Evolutionary conservation across 2,329 filamentous ascomycete species (phyloP).

Genomic region (Metarhizium brunneum): DNA sequence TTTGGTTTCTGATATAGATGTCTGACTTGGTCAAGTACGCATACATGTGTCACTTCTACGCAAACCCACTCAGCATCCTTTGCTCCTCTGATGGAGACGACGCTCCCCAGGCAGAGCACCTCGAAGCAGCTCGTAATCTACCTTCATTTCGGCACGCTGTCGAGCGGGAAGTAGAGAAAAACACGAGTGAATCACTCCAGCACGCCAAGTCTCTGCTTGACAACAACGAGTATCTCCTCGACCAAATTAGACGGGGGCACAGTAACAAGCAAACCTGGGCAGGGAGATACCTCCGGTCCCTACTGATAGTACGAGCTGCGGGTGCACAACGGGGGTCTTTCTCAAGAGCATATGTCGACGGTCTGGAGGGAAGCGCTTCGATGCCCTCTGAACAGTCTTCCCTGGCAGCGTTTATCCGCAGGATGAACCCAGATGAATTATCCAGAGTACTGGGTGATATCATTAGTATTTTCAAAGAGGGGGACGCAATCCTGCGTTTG

Average conservation of each 20-base stretch:
- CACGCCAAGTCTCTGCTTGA: slow-evolving; percentile 41
- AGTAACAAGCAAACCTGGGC: slow-evolving; percentile 25
- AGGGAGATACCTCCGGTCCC: slow-evolving; percentile 36
- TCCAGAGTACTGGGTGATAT: slow-evolving; percentile 16
- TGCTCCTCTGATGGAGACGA: slow-evolving; percentile 24
- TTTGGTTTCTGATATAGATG: background rate
- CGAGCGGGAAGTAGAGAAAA: slow-evolving; percentile 36
- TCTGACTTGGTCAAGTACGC: slow-evolving; percentile 48
- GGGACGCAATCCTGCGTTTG: slow-evolving; percentile 28
- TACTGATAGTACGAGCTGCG: slow-evolving; percentile 35
- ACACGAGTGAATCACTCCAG: slow-evolving; percentile 33
- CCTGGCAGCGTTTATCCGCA: slow-evolving; percentile 49
- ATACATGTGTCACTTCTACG: slow-evolving; percentile 81
- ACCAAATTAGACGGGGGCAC: slow-evolving; percentile 25
- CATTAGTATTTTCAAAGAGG: slow-evolving; percentile 21
- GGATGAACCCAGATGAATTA: slow-evolving; percentile 33
- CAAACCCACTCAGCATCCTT: slow-evolving; percentile 63
- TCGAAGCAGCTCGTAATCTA: slow-evolving; percentile 58
- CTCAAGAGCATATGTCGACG: slow-evolving; percentile 50
- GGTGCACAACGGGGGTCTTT: slow-evolving; percentile 31
- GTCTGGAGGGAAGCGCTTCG: slow-evolving; percentile 46
- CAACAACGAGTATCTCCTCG: slow-evolving; percentile 47
- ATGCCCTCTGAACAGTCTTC: slow-evolving; percentile 39
- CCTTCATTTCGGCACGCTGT: slow-evolving; percentile 56
- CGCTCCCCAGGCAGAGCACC: slow-evolving; percentile 47